A percentile compares a stretch with the other conserved stretches of the same genome.
Evolutionary conservation across 805 yeast genomes (phyloP).

Genomic region (Candida rishiriensis): DNA sequence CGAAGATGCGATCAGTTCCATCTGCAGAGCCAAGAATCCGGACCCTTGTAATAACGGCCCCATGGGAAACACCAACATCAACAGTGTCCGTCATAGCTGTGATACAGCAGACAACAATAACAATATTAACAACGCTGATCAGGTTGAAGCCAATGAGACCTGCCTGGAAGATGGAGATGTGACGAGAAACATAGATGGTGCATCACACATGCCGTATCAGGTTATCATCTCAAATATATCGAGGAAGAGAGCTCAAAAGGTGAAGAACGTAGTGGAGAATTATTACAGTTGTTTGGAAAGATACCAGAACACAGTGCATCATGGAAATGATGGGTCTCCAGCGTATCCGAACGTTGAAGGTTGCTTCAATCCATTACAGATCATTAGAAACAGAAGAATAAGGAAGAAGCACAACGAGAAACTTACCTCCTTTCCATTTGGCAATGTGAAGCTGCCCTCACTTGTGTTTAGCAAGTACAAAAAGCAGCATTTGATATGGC

Average conservation of each 20-base stretch:
- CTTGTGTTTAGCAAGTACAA: constrained; percentile 51
- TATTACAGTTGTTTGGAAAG: constrained; percentile 47
- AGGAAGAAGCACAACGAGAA: constrained; percentile 48
- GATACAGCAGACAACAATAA: no score
- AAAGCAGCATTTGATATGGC: constrained; percentile 52
- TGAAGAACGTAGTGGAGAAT: constrained; percentile 42
- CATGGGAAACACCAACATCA: background rate
- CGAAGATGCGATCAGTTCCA: constrained; percentile 6
- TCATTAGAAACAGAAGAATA: constrained; percentile 66
- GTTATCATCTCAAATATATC: background rate
- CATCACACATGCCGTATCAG: background rate
- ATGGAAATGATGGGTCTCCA: constrained; percentile 12
- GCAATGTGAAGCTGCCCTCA: constrained; percentile 58
- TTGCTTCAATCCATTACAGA: constrained; percentile 76
- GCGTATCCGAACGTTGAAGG: constrained; percentile 54
- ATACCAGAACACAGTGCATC: constrained; percentile 29
- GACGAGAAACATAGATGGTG: background rate
- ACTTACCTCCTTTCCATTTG: constrained; percentile 39
- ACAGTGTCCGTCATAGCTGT: background rate
- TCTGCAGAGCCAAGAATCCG: constrained; percentile 1
- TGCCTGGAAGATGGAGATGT: background rate
- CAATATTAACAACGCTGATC: no score
- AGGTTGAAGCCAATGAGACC: constrained; percentile 1
- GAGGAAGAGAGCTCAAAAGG: constrained; percentile 44
- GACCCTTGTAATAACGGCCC: background rate